These are phyloP conservation scores for Lachnum nothofagi DNA, from an alignment of 2,329 filamentous ascomycete species.

Conservation along the genomic window DNA sequence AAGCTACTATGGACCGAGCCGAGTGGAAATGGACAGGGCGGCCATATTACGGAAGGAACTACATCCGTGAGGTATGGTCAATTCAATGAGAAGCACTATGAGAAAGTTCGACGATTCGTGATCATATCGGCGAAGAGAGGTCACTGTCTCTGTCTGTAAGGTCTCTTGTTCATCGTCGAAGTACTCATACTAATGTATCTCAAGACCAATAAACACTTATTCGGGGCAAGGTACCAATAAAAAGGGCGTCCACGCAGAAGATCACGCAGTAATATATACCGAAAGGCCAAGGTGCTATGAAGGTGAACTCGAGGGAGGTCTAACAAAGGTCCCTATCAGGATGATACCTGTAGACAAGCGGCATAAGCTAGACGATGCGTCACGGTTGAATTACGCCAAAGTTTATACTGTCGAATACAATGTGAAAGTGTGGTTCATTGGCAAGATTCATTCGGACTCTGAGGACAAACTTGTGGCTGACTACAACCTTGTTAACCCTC, in stretches of 20 bases:
- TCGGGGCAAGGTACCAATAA: constrained; percentile 9
- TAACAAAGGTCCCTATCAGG: constrained; percentile 2
- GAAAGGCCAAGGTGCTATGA: background rate
- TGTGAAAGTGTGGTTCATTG: constrained; percentile 23
- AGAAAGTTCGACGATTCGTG: constrained; percentile 14
- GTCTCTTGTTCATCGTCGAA: background rate
- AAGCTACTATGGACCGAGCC: constrained; percentile 12
- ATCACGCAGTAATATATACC: constrained; percentile 19
- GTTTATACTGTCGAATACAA: constrained; percentile 26
- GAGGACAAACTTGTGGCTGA: background rate
- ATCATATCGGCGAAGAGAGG: constrained; percentile 2
- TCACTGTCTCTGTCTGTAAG: constrained; percentile 20
- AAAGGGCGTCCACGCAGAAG: constrained; percentile 9
- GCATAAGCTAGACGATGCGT: constrained; percentile 3
- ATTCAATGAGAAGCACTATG: background rate
- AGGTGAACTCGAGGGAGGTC: background rate
- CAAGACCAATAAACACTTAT: constrained; percentile 24
- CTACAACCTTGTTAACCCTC: background rate
- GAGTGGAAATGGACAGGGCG: background rate
- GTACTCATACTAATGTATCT: background rate
- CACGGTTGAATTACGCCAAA: constrained; percentile 25
- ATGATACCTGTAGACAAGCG: background rate
- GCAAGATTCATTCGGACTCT: constrained; percentile 9
- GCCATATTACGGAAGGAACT: background rate
- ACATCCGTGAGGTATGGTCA: background rate